Evolutionary conservation across 1,139 yeast genomes (phyloP).

Genomic region (Candida sp.): DNA sequence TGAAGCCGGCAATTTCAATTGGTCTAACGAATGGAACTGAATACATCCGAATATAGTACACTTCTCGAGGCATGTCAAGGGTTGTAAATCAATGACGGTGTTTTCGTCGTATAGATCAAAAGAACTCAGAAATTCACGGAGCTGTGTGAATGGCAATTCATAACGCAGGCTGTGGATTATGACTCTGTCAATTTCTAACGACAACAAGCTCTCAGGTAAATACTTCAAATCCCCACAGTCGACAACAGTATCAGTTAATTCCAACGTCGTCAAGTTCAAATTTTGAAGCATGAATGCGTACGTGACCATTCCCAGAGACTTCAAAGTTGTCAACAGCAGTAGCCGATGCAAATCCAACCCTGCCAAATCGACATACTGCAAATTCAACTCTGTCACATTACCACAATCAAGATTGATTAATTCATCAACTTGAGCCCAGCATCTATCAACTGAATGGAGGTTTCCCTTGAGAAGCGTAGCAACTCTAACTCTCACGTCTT

Average conservation of each 20-base stretch:
- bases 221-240: background rate
- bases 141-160: background rate
- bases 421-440: background rate
- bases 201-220: background rate
- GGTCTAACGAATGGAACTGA: slow-evolving; percentile 4
- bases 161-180: background rate
- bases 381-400: background rate
- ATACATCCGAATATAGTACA: slow-evolving; percentile 1
- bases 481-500: background rate
- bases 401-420: background rate
- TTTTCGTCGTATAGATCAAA: background rate
- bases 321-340: background rate
- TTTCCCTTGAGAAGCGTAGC: background rate
- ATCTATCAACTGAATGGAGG: background rate
- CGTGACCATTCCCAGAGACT: background rate
- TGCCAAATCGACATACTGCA: background rate
- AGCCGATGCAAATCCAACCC: background rate
- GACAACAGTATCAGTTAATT: background rate
- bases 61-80: background rate
- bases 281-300: no score
- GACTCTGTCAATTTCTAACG: background rate
- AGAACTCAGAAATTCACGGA: slow-evolving; percentile 4
- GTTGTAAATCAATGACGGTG: background rate
- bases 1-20: slow-evolving; percentile 5
- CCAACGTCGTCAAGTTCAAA: background rate